Evolutionary conservation across 2,329 filamentous ascomycete genomes (phyloP).

Genomic region (Cyphellophora europaea): DNA sequence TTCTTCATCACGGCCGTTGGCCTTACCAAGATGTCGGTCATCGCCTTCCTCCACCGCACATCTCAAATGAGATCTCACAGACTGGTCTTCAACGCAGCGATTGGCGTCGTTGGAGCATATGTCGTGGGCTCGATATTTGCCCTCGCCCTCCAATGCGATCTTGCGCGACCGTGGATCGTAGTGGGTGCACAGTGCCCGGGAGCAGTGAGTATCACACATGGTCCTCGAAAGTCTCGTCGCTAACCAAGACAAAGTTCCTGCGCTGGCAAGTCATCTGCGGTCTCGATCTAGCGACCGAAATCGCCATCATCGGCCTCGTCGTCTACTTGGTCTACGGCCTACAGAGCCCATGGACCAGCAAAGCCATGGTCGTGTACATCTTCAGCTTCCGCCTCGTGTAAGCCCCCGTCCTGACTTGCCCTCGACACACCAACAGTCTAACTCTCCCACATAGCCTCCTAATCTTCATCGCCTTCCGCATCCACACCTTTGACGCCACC

Average conservation of each 20-base stretch:
- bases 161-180: conserved; percentile 19
- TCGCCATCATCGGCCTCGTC: conserved; percentile 23
- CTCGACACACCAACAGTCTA: conserved; percentile 4
- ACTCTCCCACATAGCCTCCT: conserved; percentile 26
- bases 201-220: conserved; percentile 7
- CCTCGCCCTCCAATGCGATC: conserved; percentile 20
- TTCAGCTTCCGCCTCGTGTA: conserved; percentile 29
- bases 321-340: conserved; percentile 23
- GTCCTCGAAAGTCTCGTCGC: not conserved
- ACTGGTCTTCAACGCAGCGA: conserved; percentile 9
- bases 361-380: conserved; percentile 24
- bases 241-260: conserved; percentile 17
- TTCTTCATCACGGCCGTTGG: conserved; percentile 20
- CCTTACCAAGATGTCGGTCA: conserved; percentile 20
- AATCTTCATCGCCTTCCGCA: conserved; percentile 26
- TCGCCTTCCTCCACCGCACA: conserved; percentile 17
- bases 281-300: conserved; percentile 27
- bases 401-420: conserved; percentile 10
- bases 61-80: conserved; percentile 11
- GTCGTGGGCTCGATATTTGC: conserved; percentile 16
- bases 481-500: conserved; percentile 22
- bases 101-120: conserved; percentile 16
- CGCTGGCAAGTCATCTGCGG: conserved; percentile 27
- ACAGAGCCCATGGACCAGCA: conserved; percentile 24
- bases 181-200: conserved; percentile 17